Conservation (phyloP, 768 basidiomycete genomes). For the Lenzites betulinus region DNA sequence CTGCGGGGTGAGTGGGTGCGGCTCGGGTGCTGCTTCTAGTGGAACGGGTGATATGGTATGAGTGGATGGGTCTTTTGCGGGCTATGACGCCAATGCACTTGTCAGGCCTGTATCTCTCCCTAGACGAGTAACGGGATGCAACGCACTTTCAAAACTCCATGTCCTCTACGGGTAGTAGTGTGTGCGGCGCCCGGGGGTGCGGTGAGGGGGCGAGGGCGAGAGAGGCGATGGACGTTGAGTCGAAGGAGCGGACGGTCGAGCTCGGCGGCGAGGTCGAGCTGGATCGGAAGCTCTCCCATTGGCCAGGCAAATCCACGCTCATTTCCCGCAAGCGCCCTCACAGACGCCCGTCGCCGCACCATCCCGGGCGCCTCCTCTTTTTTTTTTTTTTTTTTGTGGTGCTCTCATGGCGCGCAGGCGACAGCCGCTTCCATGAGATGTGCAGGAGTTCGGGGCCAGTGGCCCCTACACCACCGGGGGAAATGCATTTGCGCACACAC, state of each 20-base stretch:
- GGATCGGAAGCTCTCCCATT: slow-evolving; percentile 19
- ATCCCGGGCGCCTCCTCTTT: not conserved
- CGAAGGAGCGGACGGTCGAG: not conserved
- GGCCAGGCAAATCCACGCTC: slow-evolving; percentile 12
- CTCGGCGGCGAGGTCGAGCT: slow-evolving; percentile 11
- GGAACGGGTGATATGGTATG: not conserved
- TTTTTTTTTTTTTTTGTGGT: too few species aligned
- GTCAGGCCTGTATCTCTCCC: not conserved
- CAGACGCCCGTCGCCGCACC: not conserved
- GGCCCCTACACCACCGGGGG: not conserved
- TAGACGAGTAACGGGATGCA: not conserved
- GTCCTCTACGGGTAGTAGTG: slow-evolving; percentile 1
- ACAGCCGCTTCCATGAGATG: too few species aligned
- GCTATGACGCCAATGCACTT: slow-evolving; percentile 3
- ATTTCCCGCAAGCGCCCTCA: slow-evolving; percentile 2
- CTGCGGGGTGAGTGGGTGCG: slow-evolving; percentile 20
- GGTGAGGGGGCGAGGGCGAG: slow-evolving; percentile 2
- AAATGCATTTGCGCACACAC: too few species aligned
- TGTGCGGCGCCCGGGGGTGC: slow-evolving; percentile 7
- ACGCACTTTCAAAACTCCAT: slow-evolving; percentile 20
- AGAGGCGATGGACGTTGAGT: slow-evolving; percentile 11
- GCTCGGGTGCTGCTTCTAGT: too few species aligned
- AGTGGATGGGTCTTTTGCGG: not conserved
- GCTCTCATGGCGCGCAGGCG: too few species aligned
- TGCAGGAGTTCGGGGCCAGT: too few species aligned